Percentiles rank a stretch among this genome's conserved stretches.
phyloP scores from a whole-genome alignment of 202 grass and related monocot species.

The Elaeis oleifera region DNA sequence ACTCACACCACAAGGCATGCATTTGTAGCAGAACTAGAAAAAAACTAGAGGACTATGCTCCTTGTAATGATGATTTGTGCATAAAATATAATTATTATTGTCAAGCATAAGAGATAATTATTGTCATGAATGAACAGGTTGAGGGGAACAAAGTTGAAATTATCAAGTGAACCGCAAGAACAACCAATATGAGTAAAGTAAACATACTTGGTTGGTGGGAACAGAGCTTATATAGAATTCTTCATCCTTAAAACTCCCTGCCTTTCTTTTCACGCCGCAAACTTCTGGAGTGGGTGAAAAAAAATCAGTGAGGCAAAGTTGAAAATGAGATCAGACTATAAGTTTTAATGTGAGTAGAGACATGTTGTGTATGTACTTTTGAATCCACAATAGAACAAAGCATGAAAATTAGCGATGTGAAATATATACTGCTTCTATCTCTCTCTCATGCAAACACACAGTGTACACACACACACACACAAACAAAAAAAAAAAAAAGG shows the following conservation, averaged over 20 bases:
- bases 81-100: conserved; percentile 10
- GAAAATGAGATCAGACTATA: neutral
- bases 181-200: neutral
- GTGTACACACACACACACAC: no score
- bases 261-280: conserved; percentile 67
- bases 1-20: neutral
- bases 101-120: conserved; percentile 2
- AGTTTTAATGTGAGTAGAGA: no score
- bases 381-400: no score
- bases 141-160: no score
- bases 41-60: no score
- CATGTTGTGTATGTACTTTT: no score
- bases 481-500: no score
- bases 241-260: conserved; percentile 68
- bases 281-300: conserved; percentile 48
- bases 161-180: no score
- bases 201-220: conserved; percentile 71
- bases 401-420: no score
- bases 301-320: neutral
- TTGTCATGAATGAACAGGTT: neutral
- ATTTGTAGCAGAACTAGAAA: neutral
- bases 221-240: conserved; percentile 96
- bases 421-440: no score
- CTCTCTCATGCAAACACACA: no score
- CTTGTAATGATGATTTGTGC: neutral